Evolutionary conservation across 2,329 filamentous ascomycete species (phyloP).

Genomic region (Fusarium chlamydosporum): DNA sequence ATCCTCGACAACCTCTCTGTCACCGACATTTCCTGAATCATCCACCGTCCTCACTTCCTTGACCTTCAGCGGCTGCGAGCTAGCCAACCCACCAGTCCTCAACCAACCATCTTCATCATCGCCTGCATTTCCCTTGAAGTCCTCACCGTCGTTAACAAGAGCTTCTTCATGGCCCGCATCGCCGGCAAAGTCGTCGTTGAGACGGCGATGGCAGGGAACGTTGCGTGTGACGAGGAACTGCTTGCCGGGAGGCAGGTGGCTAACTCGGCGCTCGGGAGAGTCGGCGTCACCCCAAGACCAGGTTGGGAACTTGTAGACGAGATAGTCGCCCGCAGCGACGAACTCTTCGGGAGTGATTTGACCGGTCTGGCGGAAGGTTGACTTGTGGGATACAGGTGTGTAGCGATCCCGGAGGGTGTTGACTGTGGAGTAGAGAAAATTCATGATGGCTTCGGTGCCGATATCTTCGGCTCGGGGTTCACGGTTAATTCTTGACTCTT

Average conservation of each 20-base stretch:
- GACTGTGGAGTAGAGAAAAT: slow-evolving; percentile 91
- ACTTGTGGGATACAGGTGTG: slow-evolving; percentile 88
- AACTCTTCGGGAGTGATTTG: slow-evolving; percentile 99
- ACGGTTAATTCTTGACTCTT: neutral
- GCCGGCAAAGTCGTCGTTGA: slow-evolving; percentile 94
- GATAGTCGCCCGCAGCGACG: slow-evolving; percentile 93
- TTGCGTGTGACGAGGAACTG: slow-evolving; percentile 96
- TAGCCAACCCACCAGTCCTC: slow-evolving; percentile 83
- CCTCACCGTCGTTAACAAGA: slow-evolving; percentile 84
- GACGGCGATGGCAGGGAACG: slow-evolving; percentile 90
- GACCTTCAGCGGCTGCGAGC: slow-evolving; percentile 81
- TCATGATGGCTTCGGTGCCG: slow-evolving; percentile 70
- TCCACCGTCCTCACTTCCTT: slow-evolving; percentile 89
- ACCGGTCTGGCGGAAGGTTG: slow-evolving; percentile 92
- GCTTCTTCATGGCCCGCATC: slow-evolving; percentile 89
- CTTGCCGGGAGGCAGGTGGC: slow-evolving; percentile 87
- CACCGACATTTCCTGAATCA: slow-evolving; percentile 87
- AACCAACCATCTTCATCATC: slow-evolving; percentile 90
- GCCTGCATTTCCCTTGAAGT: slow-evolving; percentile 63
- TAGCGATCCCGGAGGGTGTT: slow-evolving; percentile 93
- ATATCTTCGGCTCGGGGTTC: neutral
- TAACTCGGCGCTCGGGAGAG: slow-evolving; percentile 80
- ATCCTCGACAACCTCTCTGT: slow-evolving; percentile 76
- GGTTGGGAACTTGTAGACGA: slow-evolving; percentile 98
- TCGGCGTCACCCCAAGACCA: slow-evolving; percentile 97